Conservation (phyloP, 495 filamentous ascomycete species). For the Tuber brumale region DNA sequence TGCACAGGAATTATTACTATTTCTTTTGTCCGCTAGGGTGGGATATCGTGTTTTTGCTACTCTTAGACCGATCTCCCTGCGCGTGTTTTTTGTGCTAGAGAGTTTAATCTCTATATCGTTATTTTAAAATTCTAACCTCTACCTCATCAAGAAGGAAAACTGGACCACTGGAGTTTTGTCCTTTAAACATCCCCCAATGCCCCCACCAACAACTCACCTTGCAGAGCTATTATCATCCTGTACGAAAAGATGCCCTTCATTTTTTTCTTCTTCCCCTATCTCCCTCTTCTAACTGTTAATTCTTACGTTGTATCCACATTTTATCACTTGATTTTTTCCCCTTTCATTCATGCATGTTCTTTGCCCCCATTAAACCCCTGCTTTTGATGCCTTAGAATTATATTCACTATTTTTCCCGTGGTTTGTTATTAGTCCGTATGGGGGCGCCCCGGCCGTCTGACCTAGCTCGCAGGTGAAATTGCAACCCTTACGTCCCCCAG, state of each 20-base stretch:
- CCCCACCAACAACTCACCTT: background rate
- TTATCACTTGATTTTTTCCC: background rate
- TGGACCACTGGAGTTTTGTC: background rate
- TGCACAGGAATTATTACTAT: background rate
- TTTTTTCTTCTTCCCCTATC: background rate
- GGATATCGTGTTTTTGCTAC: background rate
- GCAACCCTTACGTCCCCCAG: background rate
- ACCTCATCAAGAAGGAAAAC: background rate
- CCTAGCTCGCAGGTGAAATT: background rate
- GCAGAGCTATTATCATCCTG: background rate
- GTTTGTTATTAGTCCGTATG: background rate
- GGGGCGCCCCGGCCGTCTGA: background rate
- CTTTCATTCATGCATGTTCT: background rate
- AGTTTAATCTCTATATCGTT: background rate
- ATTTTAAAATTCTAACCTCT: background rate
- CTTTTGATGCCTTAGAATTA: background rate
- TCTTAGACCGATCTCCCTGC: background rate
- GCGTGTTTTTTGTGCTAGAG: background rate
- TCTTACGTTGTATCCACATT: background rate
- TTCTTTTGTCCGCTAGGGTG: background rate
- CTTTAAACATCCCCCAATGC: background rate
- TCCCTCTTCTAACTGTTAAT: background rate
- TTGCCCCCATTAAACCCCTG: background rate
- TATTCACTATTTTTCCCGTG: background rate
- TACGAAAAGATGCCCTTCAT: background rate